A percentile compares a stretch with the other conserved stretches of the same genome.
phyloP scores from a whole-genome alignment of 371 early-diverging fungal species.

The Mucor ambiguus region DNA sequence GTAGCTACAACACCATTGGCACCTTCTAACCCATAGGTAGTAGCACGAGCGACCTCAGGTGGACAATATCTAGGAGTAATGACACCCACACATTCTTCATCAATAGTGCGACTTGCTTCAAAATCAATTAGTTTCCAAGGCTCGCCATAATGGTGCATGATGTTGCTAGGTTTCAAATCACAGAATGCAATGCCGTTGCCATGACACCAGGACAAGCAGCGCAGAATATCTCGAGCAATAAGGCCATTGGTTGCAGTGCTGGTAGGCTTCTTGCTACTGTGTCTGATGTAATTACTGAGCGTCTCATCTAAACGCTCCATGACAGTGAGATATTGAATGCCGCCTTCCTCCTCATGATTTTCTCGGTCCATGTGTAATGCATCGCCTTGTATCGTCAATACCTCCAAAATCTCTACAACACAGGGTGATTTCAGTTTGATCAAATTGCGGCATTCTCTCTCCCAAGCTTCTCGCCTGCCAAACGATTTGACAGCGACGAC shows the following conservation, averaged over 20 bases:
- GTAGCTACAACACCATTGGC: conserved; percentile 54
- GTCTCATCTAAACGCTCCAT: conserved; percentile 49
- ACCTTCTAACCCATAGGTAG: conserved; percentile 52
- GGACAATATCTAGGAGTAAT: conserved; percentile 38
- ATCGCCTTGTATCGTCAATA: conserved; percentile 47
- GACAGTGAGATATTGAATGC: conserved; percentile 41
- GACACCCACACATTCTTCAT: conserved; percentile 32
- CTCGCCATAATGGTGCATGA: conserved; percentile 30
- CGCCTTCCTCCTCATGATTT: conserved; percentile 24
- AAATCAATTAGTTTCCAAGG: conserved; percentile 52
- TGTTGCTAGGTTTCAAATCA: conserved; percentile 45
- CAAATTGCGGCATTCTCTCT: conserved; percentile 48
- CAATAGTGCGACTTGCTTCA: conserved; percentile 51
- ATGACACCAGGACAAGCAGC: conserved; percentile 46
- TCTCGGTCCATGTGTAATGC: background rate
- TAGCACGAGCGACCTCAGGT: conserved; percentile 53
- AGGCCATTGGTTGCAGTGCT: background rate
- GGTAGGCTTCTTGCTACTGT: background rate
- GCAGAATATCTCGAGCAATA: conserved; percentile 34
- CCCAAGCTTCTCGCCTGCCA: conserved; percentile 57
- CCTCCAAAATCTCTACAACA: conserved; percentile 48
- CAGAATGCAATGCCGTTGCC: conserved; percentile 38
- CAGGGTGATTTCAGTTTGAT: conserved; percentile 41
- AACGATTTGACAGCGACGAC: conserved; percentile 41
- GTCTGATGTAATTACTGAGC: conserved; percentile 20